Base-by-base conservation (phyloP, 352 stramenopile species). In the Phytophthora pluvialis region DNA sequence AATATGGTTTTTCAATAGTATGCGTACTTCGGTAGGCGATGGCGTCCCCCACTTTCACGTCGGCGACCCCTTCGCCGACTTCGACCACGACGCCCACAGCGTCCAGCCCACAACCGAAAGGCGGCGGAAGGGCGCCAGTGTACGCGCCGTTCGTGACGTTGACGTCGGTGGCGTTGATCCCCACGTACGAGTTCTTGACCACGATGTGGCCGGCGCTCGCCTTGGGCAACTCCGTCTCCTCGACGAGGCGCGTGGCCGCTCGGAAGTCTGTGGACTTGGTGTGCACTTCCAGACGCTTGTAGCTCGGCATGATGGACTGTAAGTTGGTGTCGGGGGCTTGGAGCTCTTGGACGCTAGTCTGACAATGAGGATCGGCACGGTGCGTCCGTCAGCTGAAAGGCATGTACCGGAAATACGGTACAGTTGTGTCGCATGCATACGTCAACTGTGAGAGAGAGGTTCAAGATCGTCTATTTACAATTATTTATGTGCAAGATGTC, bases 61-160 rank as follows among this genome's bases (percentile, higher is more conserved):
- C 67, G 1, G 60, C 53, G 5, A 88, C 77, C n/a, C 64, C 70
- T 3, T 72, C 72, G 15, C 77, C 77, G 1, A 86, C 67, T 10
- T 64, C 64, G 12, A 67, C 16, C 3, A 86, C 68, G 28, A 83
- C 63, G 4, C 77, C 76, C 4, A 83, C 74, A 38, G 60, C 73
- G 12, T 88, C 71, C 32, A 88, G 28, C 4, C 76, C 76, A 21
- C 72, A 81, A 43, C 70, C 72, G 38, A 86, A 86, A 8, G 79
- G 79, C 4, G 79, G 69, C 5, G 64, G 53, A 0, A 73, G 59
- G 5, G 59, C 13, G 1, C 62, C 36, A 1, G 74, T 78, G 71
- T 84, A 86, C 15, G 32, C 55, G 29, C 73, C 77, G 54, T 85
- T 84, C 16, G 79, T 86, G 36, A 86, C 50, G 72, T 80, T 83